A percentile compares a stretch with the other conserved stretches of the same genome.
Conservation (phyloP, 192 early-diverging fungal species). For the Obelidium mucronatum region DNA sequence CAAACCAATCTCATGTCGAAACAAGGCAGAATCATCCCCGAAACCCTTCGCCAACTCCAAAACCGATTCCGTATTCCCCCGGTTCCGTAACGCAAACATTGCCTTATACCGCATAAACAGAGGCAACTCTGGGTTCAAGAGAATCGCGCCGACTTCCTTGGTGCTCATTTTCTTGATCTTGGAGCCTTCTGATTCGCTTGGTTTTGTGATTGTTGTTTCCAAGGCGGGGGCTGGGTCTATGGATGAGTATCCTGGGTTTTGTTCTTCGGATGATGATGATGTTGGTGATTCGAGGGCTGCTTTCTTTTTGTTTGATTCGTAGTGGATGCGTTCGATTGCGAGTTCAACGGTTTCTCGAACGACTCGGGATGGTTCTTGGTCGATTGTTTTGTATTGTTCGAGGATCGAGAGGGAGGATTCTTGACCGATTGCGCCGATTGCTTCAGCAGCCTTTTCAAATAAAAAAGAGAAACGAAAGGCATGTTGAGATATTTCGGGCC, state of each 20-base stretch:
- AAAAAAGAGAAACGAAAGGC: too few species aligned
- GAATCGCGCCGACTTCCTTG: slow-evolving; percentile 65
- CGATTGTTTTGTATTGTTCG: slow-evolving; percentile 73
- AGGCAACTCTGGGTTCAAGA: slow-evolving; percentile 73
- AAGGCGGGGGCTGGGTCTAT: slow-evolving; percentile 92
- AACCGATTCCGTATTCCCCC: slow-evolving; percentile 82
- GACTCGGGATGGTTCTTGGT: slow-evolving; percentile 72
- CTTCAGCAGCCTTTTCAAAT: slow-evolving; percentile 92
- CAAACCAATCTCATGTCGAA: slow-evolving; percentile 93
- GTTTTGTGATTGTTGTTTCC: slow-evolving; percentile 42
- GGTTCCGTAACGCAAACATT: slow-evolving; percentile 94
- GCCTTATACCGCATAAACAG: slow-evolving; percentile 93
- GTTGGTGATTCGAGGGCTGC: background rate
- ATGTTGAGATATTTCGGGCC: background rate
- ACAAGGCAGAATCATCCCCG: slow-evolving; percentile 78
- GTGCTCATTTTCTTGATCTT: slow-evolving; percentile 61
- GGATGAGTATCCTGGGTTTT: slow-evolving; percentile 67
- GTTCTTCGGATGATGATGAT: too few species aligned
- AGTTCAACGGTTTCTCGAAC: slow-evolving; percentile 91
- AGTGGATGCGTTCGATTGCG: slow-evolving; percentile 86
- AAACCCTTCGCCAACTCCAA: slow-evolving; percentile 83
- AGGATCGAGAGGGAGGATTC: slow-evolving; percentile 71
- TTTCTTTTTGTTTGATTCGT: slow-evolving; percentile 56
- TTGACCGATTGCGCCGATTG: slow-evolving; percentile 90
- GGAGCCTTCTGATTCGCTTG: background rate